Base-by-base conservation (phyloP, 192 early-diverging fungal species). In the Coemansia umbellata region DNA sequence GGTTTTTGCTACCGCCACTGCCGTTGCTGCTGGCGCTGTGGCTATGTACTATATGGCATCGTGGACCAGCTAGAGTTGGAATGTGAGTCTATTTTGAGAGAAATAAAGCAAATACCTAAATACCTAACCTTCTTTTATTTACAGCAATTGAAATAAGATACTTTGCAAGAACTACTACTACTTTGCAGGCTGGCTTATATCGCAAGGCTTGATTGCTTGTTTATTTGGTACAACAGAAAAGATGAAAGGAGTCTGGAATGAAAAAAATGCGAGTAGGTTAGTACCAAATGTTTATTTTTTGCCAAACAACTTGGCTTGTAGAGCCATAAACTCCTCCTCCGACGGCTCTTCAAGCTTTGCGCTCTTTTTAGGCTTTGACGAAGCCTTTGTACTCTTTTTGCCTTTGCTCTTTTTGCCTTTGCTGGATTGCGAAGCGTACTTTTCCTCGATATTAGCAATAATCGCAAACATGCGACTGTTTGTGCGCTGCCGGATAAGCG, bases 281-380 rank as follows among this genome's bases (percentile, higher is more conserved):
- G n/a, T n/a, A n/a, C n/a, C n/a, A n/a, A 31, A n/a, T 31, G 22
- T 8, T 22, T 63, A 57, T 42, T 80, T 78, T 39, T 71, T 79
- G 26, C 51, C 74, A 64, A 81, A 78, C 22, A 87, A 45, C 53
- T 74, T 79, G 31, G 70, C 78, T 50, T 84, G 85, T 2, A 84
- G 62, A 4, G 78, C 77, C 48, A 71, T 63, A 44, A 87, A 87
- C 60, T 88, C 85, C 26, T 83, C 87, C 18, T 88, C 85, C 0
- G 63, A 75, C 18, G 82, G 82, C 40, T 78, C 72, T 4, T 32
- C 43, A 19, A 67, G 55, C 0, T 57, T 47, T 0, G 50, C 18
- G 10, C 44, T 17, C 4, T n/a, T 13, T 8, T 27, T 23, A 27
- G 23, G 23, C 24, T 27, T 39, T 18, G n/a, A 6, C 1, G 15